phyloP scores from a whole-genome alignment of 169 alveolate species.

The Eimeria necatrix region DNA sequence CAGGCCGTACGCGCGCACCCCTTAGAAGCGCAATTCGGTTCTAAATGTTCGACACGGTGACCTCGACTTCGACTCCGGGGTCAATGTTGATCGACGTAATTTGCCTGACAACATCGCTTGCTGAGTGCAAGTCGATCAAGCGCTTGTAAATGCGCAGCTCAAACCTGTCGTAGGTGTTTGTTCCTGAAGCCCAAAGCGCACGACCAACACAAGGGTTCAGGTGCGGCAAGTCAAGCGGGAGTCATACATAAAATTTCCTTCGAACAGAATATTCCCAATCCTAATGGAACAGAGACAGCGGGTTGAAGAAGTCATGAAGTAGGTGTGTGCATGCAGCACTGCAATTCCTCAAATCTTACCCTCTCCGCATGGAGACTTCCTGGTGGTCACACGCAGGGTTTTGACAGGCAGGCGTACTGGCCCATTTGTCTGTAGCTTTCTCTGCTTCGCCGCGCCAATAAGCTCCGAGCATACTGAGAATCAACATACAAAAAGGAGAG shows the following conservation, averaged over 20 bases:
- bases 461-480: constrained; percentile 95
- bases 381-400: constrained; percentile 96
- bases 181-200: constrained; percentile 83
- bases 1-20: neutral
- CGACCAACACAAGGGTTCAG: too few relatives aligned
- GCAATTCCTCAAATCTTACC: constrained; percentile 81
- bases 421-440: constrained; percentile 95
- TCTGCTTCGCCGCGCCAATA: constrained; percentile 96
- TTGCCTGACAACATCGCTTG: constrained; percentile 97
- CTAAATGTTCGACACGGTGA: constrained; percentile 93
- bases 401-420: constrained; percentile 99
- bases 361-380: constrained; percentile 99
- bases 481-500: neutral
- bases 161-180: constrained; percentile 98
- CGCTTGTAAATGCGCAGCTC: constrained; percentile 99
- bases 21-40: neutral
- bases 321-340: too few relatives aligned
- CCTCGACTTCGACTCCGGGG: constrained; percentile 98
- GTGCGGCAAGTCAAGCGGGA: too few relatives aligned
- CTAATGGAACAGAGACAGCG: neutral
- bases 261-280: too few relatives aligned
- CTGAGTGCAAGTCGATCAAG: constrained; percentile 97
- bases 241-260: too few relatives aligned
- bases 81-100: constrained; percentile 98
- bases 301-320: too few relatives aligned